Base-by-base conservation (phyloP, 2,329 filamentous ascomycete species). In the Fonsecaea monophora region DNA sequence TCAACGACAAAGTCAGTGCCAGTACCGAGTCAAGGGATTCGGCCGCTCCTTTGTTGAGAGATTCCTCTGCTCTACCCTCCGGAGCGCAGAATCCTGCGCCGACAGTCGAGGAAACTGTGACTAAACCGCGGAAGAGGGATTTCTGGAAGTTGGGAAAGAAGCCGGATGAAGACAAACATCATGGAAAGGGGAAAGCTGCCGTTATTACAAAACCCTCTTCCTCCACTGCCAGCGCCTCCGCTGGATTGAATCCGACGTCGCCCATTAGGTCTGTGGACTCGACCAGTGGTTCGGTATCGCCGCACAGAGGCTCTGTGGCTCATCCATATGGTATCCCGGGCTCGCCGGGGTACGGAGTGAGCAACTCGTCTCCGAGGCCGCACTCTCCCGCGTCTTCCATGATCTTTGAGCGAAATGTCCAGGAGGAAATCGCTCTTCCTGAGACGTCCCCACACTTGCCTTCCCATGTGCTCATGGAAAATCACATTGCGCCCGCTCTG, bases 361-460 rank as follows among this genome's bases (percentile, higher is more conserved):
- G 83, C 73, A 89, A 90, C 12, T 85, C 87, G 9, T 94, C 92
- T 8, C 90, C 92, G 4, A 86, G 90, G 57, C 80, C 94, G 53
- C 87, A 90, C 61, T 96, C 92, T 21, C 92, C 94, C 13, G 91
- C 92, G 0, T 87, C 86, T 21, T 87, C 86, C 56, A 82, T 86
- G 73, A 97, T 98, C 74, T 98, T 98, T 76, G 94, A 98, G 82
- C 91, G 94, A 74, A 92, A 94, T 77, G 94, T 98, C 30, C 94
- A 97, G 78, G 94, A 97, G 74, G 87, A 87, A 74, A 82, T 86
- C 35, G 75, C 86, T 3, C 79, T 87, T n/a, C 82, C 86, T 48
- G 90, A 92, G 67, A 88, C 86, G 68, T 94, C 92, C 2, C 89
- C 92, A 0, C 91, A 92, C n/a, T 95, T 97, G 68, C 94, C 94